A percentile compares a stretch with the other conserved stretches of the same genome.
These are phyloP conservation scores for Eutrema japonicum DNA, from an alignment of 345 rosid species.

Conservation along the genomic window DNA sequence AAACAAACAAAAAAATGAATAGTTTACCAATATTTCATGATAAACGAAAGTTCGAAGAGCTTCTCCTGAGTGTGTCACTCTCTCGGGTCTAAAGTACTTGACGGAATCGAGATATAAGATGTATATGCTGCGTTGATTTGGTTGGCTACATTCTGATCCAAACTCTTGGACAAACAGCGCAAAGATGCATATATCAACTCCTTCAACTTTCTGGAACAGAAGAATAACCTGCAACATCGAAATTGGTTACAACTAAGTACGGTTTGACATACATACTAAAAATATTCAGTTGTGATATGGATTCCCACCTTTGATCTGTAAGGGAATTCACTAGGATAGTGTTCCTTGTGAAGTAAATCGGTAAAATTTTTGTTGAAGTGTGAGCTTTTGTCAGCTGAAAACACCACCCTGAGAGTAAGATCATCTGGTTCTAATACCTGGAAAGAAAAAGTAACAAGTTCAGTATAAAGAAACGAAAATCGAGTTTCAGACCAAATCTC, in stretches of 20 bases:
- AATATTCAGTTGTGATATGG: neutral
- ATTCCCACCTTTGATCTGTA: constrained; percentile 63
- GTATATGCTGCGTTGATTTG: constrained; percentile 91
- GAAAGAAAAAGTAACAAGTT: constrained; percentile 22
- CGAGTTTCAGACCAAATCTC: neutral
- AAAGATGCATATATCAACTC: constrained; percentile 87
- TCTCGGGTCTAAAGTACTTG: constrained; percentile 89
- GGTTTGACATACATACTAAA: neutral
- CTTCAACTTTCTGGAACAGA: constrained; percentile 88
- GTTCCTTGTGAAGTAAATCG: constrained; percentile 44
- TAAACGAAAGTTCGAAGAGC: constrained; percentile 90
- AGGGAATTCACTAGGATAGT: constrained; percentile 56
- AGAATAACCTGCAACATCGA: constrained; percentile 70
- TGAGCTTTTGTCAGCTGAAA: constrained; percentile 49
- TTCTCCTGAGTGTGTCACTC: constrained; percentile 64
- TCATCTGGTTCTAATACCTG: constrained; percentile 58
- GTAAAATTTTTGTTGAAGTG: constrained; percentile 50
- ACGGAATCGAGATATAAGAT: constrained; percentile 87
- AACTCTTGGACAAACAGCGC: constrained; percentile 90
- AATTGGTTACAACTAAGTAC: neutral
- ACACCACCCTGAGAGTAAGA: constrained; percentile 59
- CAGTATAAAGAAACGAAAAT: constrained; percentile 17
- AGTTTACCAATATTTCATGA: constrained; percentile 79
- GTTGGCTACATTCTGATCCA: constrained; percentile 77
- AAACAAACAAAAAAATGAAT: neutral